A percentile compares a stretch with the other conserved stretches of the same genome.
Conservation (phyloP, 78 protist genomes). For the Bigelowiella natans region DNA sequence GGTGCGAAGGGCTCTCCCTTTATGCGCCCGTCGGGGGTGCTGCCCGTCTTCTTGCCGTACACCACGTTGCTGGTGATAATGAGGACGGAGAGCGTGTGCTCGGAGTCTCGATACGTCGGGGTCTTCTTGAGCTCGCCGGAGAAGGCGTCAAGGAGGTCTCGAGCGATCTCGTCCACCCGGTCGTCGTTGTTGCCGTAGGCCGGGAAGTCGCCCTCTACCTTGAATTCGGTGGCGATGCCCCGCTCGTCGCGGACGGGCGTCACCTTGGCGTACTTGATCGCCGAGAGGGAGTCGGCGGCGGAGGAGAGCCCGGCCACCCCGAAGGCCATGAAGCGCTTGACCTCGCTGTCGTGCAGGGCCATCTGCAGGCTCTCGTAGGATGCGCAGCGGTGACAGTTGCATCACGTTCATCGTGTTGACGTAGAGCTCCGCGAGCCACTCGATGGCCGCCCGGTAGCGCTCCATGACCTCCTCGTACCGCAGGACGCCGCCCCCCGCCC, state of each 20-base stretch:
- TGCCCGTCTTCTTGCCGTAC: slow-evolving; percentile 17
- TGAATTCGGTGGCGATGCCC: slow-evolving; percentile 20
- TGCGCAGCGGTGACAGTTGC: slow-evolving; percentile 10
- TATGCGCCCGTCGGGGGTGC: slow-evolving; percentile 14
- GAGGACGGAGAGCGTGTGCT: slow-evolving; percentile 29
- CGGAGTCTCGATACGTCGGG: slow-evolving; percentile 16
- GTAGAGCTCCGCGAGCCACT: slow-evolving; percentile 23
- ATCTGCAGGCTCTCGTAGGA: slow-evolving; percentile 21
- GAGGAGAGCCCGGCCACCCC: slow-evolving; percentile 28
- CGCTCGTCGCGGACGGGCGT: not conserved
- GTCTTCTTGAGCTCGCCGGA: slow-evolving; percentile 5
- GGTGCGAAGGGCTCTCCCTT: slow-evolving; percentile 6
- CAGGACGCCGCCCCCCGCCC: no score
- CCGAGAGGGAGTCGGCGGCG: slow-evolving; percentile 32
- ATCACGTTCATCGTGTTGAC: slow-evolving; percentile 22
- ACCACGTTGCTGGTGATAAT: slow-evolving; percentile 19
- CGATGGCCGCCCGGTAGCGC: not conserved
- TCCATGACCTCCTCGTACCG: not conserved
- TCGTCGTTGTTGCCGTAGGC: slow-evolving; percentile 38
- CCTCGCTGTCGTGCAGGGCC: slow-evolving; percentile 30
- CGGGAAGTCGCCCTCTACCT: slow-evolving; percentile 31
- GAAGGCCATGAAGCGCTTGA: slow-evolving; percentile 27
- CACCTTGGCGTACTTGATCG: slow-evolving; percentile 37
- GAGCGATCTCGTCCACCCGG: slow-evolving; percentile 14
- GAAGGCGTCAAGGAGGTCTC: no score